Conservation (phyloP, 345 rosid species). For the Rhizophora mangle region DNA sequence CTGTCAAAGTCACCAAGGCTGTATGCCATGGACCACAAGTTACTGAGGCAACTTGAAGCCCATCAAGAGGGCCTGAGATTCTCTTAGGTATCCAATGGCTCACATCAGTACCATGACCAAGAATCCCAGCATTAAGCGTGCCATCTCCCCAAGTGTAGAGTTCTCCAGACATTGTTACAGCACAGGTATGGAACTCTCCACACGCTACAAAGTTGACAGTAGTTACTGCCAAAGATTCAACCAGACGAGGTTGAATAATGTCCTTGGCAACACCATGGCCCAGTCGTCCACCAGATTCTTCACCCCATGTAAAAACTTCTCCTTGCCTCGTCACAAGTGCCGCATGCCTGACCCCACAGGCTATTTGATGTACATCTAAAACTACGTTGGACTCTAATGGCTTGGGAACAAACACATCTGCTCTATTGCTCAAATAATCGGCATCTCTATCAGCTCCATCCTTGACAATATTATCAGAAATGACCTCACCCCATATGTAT, state of each 20-base stretch:
- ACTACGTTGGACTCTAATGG: slow-evolving; percentile 81
- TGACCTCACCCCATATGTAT: slow-evolving; percentile 93
- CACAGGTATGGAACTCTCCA: slow-evolving; percentile 95
- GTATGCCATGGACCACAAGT: slow-evolving; percentile 99
- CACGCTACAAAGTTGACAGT: slow-evolving; percentile 81
- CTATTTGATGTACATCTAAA: slow-evolving; percentile 84
- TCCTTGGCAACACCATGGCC: slow-evolving; percentile 88
- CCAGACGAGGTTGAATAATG: slow-evolving; percentile 65
- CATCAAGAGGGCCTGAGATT: slow-evolving; percentile 86
- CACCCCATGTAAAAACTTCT: slow-evolving; percentile 95
- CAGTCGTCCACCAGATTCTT: slow-evolving; percentile 91
- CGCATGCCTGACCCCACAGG: slow-evolving; percentile 90
- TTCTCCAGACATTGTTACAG: slow-evolving; percentile 88
- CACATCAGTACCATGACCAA: slow-evolving; percentile 82
- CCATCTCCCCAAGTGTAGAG: slow-evolving; percentile 99
- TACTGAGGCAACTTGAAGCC: slow-evolving; percentile 81
- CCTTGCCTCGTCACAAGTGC: slow-evolving; percentile 90
- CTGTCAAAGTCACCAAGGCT: slow-evolving; percentile 74
- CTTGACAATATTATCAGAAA: slow-evolving; percentile 59
- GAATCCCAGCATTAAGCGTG: slow-evolving; percentile 84
- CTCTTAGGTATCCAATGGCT: slow-evolving; percentile 99
- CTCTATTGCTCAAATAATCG: slow-evolving; percentile 50
- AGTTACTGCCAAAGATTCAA: slow-evolving; percentile 67
- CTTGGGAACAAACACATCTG: slow-evolving; percentile 71
- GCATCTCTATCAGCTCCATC: slow-evolving; percentile 57